Percentiles rank a stretch among this genome's conserved stretches.
Conservation (phyloP, 2,329 filamentous ascomycete species). For the Elsinoe fawcettii region DNA sequence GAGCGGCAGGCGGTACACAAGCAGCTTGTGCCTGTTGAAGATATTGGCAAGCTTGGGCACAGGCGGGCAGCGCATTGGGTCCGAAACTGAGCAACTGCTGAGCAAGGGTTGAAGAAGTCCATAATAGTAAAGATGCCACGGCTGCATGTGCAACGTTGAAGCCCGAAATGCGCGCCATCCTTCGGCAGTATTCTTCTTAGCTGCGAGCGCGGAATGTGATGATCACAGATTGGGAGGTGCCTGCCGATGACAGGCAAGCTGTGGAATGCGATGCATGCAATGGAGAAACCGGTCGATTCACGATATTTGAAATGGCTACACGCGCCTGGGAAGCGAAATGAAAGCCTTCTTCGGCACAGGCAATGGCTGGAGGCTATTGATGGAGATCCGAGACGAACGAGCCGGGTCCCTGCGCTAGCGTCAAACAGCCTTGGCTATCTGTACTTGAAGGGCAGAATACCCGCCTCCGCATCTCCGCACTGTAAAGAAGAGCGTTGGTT, state of each 20-base stretch:
- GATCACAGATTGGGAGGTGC: not conserved
- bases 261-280: not conserved
- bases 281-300: not conserved
- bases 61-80: conserved; percentile 30
- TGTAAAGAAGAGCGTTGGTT: not conserved
- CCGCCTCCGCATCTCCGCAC: not conserved
- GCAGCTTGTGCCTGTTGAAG: conserved; percentile 57
- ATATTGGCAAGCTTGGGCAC: conserved; percentile 29
- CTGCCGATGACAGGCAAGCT: not conserved
- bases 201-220: too few relatives aligned
- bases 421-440: not conserved
- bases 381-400: not conserved
- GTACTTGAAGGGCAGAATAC: not conserved
- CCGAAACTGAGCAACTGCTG: conserved; percentile 27
- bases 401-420: conserved; percentile 3
- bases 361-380: not conserved
- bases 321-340: not conserved
- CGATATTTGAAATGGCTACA: not conserved
- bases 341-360: not conserved
- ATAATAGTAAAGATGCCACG: not conserved
- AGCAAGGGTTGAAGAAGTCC: not conserved
- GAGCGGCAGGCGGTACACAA: conserved; percentile 55
- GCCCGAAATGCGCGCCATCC: not conserved
- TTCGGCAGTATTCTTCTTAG: too few relatives aligned
- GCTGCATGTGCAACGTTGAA: not conserved